Conservation (phyloP, 2,329 filamentous ascomycete species). For the Aspergillus glaucus region DNA sequence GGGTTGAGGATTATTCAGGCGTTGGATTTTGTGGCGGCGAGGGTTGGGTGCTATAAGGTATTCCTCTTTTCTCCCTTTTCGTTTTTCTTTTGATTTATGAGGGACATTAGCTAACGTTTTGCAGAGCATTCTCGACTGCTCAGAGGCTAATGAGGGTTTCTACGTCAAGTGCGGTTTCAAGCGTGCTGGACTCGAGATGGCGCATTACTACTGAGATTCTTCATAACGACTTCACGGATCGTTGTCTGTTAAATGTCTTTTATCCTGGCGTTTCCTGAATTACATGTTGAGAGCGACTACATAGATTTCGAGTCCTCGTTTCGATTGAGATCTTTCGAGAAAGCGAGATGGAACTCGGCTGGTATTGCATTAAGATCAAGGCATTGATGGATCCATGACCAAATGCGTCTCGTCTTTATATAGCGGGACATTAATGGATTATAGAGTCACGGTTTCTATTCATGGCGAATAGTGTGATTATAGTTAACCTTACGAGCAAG, state of each 20-base stretch:
- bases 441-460: too few species aligned
- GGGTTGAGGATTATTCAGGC: slow-evolving; percentile 90
- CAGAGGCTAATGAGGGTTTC: slow-evolving; percentile 92
- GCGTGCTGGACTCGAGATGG: slow-evolving; percentile 90
- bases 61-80: slow-evolving; percentile 10
- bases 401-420: too few species aligned
- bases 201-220: slow-evolving; percentile 66
- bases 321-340: too few species aligned
- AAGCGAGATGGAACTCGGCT: too few species aligned
- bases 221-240: neutral
- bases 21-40: slow-evolving; percentile 77
- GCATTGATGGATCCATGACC: too few species aligned
- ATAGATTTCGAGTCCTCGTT: too few species aligned
- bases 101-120: slow-evolving; percentile 8
- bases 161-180: slow-evolving; percentile 97
- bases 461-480: too few species aligned
- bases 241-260: neutral
- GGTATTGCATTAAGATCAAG: too few species aligned
- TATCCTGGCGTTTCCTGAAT: neutral
- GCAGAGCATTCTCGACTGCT: slow-evolving; percentile 90
- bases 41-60: slow-evolving; percentile 88
- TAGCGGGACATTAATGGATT: too few species aligned
- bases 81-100: slow-evolving; percentile 1
- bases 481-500: too few species aligned
- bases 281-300: too few species aligned